Base-by-base conservation (phyloP, 805 yeast genomes). In the Jamesozyma hellenica region DNA sequence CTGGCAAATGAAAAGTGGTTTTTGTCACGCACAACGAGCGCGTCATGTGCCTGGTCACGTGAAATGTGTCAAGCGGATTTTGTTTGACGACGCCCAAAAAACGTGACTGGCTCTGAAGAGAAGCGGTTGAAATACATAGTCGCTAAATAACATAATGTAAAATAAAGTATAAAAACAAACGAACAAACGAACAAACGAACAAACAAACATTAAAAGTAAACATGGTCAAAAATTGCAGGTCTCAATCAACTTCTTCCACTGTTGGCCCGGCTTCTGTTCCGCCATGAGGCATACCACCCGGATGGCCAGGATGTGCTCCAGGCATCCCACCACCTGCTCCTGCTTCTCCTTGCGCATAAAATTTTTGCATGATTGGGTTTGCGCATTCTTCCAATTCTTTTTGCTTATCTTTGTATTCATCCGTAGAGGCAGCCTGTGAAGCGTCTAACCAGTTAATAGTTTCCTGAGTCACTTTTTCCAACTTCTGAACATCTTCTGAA, bases 351-450 rank as follows among this genome's bases (percentile, higher is more conserved):
- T 16, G 14, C 4, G 21, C 28, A 80, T 88, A 88, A 75, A 92
- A 86, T 76, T 86, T 85, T 65, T 86, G 76, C 84, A 88, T 81
- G 70, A 87, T 84, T 66, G 96, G 96, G 77, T 87, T 88, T 53
- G 95, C 94, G 68, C 80, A 73, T 53, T 76, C 81, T 74, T 87
- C 96, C 61, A 87, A 79, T 70, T 86, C 95, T 79, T 86, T 87
- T 73, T 86, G 94, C 73, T 77, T 81, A 70, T 82, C 94, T 59
- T 77, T 72, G 67, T 68, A 87, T 74, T 87, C 96, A 63, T 87
- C 96, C 44, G 83, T 76, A 40, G 94, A 65, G 54, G 94, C 96
- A 49, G 95, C 74, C 68, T 81, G 88, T 75, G 85, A 84, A 55
- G 75, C 74, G 67, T 87, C 96, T 19, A 88, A 78, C 96, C 96